Base-by-base conservation (phyloP, 805 yeast species). In the Lachancea nothofagi region DNA sequence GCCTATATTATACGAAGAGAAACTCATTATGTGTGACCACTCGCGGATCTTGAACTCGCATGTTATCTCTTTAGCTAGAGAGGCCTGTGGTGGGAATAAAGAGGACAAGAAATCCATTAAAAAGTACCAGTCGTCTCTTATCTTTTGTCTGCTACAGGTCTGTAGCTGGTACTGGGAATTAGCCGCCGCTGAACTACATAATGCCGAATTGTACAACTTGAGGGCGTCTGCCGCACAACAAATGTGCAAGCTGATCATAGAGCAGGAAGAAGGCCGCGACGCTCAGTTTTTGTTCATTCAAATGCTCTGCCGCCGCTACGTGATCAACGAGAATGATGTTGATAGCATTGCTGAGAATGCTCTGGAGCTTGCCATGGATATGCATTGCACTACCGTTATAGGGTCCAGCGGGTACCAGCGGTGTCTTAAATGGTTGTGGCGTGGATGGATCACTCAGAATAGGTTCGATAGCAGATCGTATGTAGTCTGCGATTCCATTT, bases 371-470 rank as follows among this genome's bases (percentile, higher is more conserved):
- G 95, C 95, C 0, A 87, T 84, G 20, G 96, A 87, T 55, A 75
- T 79, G 75, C 95, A 87, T 50, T 75, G 83, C 8, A 79, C 89
- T 7, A 70, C 72, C 17, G 80, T 86, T 13, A 84, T 88, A 50
- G 80, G 87, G 2, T 77, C 94, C 0, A 66, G 81, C 7, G 96
- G 95, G 0, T 87, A 77, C 59, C 95, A 87, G 61, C 66, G 95
- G 39, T 85, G 95, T 64, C 72, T 86, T 53, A 78, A 80, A 49
- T 87, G 95, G 95, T 61, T 87, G 35, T 87, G 96, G 96, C 68
- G 89, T 41, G 96, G 96, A 21, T 85, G 95, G 95, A 83, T 87
- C 46, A 71, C 83, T 36, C 95, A 86, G 61, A 74, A 82, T 17
- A 75, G 78, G 9, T 60, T 58, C 10, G 86, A 85, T 54, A 85